Evolutionary conservation across 352 stramenopile genomes (phyloP).

Genomic region (Chrysophaeum taylorii): DNA sequence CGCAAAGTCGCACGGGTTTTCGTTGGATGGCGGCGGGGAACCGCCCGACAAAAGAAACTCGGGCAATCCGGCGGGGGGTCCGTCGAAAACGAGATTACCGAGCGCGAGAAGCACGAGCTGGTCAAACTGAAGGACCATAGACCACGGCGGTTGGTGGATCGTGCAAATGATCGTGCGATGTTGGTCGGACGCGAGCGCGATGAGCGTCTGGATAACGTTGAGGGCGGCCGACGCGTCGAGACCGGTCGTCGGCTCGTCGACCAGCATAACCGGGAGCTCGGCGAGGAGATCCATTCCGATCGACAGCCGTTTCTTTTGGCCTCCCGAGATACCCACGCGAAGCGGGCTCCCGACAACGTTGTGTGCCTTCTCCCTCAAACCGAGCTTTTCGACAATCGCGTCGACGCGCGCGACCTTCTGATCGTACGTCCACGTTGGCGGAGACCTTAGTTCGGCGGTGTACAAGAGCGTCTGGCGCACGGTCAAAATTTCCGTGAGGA

Average conservation of each 20-base stretch:
- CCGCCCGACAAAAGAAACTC: background rate
- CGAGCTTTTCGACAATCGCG: constrained; percentile 23
- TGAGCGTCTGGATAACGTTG: constrained; percentile 66
- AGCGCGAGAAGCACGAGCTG: constrained; percentile 38
- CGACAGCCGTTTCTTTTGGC: constrained; percentile 73
- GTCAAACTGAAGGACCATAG: constrained; percentile 45
- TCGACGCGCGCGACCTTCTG: constrained; percentile 35
- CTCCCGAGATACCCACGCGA: constrained; percentile 49
- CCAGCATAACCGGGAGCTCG: constrained; percentile 54
- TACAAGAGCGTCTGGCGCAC: constrained; percentile 58
- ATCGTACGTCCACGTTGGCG: constrained; percentile 20
- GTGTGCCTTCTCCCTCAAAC: background rate
- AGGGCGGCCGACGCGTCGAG: constrained; percentile 77
- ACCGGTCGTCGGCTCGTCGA: constrained; percentile 80
- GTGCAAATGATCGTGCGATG: constrained; percentile 48
- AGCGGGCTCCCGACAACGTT: constrained; percentile 19
- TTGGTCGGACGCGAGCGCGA: constrained; percentile 56
- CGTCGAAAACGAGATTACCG: constrained; percentile 15
- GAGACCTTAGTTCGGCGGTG: constrained; percentile 51
- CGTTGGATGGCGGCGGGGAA: background rate
- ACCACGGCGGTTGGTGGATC: constrained; percentile 49
- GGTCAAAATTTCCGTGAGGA: constrained; percentile 46
- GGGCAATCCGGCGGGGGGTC: background rate
- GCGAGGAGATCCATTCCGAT: constrained; percentile 66
- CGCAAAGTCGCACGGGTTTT: background rate